phyloP scores from a whole-genome alignment of 2,329 filamentous ascomycete species.

The Cordyceps militaris region DNA sequence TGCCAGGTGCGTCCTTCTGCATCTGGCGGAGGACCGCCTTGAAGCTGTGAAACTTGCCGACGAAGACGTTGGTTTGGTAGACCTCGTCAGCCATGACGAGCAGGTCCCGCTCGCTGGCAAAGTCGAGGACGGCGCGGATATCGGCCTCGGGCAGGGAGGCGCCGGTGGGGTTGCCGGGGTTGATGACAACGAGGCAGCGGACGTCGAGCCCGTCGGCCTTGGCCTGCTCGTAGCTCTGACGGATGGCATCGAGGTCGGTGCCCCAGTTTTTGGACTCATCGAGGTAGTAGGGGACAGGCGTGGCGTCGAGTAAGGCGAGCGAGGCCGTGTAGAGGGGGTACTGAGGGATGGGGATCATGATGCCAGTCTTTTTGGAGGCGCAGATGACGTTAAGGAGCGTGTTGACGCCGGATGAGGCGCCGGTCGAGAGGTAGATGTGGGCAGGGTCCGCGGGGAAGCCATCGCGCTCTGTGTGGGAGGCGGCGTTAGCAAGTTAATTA shows the following conservation, averaged over 20 bases:
- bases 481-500: neutral
- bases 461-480: slow-evolving; percentile 57
- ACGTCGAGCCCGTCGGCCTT: slow-evolving; percentile 74
- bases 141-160: slow-evolving; percentile 74
- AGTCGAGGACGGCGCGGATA: slow-evolving; percentile 76
- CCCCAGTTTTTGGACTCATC: slow-evolving; percentile 84
- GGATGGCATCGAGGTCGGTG: slow-evolving; percentile 76
- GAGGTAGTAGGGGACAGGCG: slow-evolving; percentile 86
- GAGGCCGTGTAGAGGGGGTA: slow-evolving; percentile 97
- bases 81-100: slow-evolving; percentile 95
- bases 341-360: slow-evolving; percentile 93
- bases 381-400: slow-evolving; percentile 88
- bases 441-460: slow-evolving; percentile 75
- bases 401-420: slow-evolving; percentile 91
- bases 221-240: slow-evolving; percentile 65
- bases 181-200: slow-evolving; percentile 92
- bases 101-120: slow-evolving; percentile 76
- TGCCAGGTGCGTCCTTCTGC: slow-evolving; percentile 65
- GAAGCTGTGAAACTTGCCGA: slow-evolving; percentile 91
- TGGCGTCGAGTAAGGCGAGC: slow-evolving; percentile 75
- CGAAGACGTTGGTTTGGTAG: slow-evolving; percentile 98
- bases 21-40: slow-evolving; percentile 78
- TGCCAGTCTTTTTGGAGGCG: slow-evolving; percentile 65
- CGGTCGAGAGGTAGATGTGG: slow-evolving; percentile 83
- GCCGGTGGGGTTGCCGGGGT: slow-evolving; percentile 95